These are phyloP conservation scores for Kwoniella sp. DNA, from an alignment of 768 basidiomycete species.

Conservation along the genomic window DNA sequence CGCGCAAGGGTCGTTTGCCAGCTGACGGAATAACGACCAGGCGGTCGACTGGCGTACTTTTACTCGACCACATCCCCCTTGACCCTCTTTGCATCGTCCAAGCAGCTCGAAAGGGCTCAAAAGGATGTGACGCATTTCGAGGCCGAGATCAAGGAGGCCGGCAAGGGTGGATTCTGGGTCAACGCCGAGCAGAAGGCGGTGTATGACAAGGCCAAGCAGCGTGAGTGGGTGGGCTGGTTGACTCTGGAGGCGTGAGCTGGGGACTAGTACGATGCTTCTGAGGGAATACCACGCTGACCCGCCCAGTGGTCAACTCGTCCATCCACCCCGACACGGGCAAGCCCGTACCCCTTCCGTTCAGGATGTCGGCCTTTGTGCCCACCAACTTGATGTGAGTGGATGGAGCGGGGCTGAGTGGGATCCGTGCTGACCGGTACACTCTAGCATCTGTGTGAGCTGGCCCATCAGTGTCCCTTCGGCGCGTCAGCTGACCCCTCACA, in stretches of 20 bases:
- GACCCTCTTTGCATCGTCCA: slow-evolving; percentile 41
- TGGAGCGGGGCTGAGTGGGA: not conserved
- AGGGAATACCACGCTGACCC: slow-evolving; percentile 6
- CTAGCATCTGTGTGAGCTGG: slow-evolving; percentile 1
- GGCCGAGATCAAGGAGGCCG: slow-evolving; percentile 40
- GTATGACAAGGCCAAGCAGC: slow-evolving; percentile 41
- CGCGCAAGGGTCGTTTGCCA: too few relatives aligned
- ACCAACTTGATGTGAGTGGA: slow-evolving; percentile 51
- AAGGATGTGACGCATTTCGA: slow-evolving; percentile 38
- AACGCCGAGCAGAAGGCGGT: slow-evolving; percentile 23
- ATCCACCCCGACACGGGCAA: slow-evolving; percentile 51
- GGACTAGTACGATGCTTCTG: too few relatives aligned
- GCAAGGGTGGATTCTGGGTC: slow-evolving; percentile 40
- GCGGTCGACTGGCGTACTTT: slow-evolving; percentile 43
- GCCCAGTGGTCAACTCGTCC: slow-evolving; percentile 46
- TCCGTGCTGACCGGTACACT: too few relatives aligned
- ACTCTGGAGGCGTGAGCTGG: too few relatives aligned
- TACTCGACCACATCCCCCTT: slow-evolving; percentile 48
- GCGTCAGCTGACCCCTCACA: slow-evolving; percentile 14
- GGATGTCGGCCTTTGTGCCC: slow-evolving; percentile 53
- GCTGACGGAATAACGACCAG: too few relatives aligned
- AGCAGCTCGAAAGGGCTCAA: slow-evolving; percentile 39
- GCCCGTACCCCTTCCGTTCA: slow-evolving; percentile 52
- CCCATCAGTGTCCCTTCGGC: not conserved
- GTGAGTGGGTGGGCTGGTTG: too few relatives aligned